Percentiles rank a stretch among this genome's conserved stretches.
Evolutionary conservation across 148 eudicot genomes (phyloP).

Genomic region (Vaccinium darrowii): DNA sequence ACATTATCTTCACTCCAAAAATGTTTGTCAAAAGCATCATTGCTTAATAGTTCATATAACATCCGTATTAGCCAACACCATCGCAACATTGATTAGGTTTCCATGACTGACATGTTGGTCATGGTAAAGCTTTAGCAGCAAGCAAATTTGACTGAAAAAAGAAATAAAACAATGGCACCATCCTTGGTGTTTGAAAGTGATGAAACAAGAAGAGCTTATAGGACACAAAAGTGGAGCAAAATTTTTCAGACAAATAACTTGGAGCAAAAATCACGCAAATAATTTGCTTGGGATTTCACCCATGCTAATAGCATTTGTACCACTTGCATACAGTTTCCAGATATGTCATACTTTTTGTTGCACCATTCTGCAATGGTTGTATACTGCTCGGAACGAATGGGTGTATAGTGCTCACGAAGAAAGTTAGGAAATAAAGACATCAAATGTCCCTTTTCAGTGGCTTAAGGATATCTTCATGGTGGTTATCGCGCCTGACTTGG

Average conservation of each 20-base stretch:
- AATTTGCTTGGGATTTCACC: too few relatives aligned
- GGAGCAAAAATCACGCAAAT: not conserved
- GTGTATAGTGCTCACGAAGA: too few relatives aligned
- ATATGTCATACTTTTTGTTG: not conserved
- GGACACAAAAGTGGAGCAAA: not conserved
- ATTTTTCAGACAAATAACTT: not conserved
- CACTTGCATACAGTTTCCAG: not conserved
- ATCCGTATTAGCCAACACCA: too few relatives aligned
- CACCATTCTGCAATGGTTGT: not conserved
- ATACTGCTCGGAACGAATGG: not conserved
- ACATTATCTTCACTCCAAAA: too few relatives aligned
- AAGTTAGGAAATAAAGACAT: not conserved
- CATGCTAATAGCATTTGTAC: not conserved
- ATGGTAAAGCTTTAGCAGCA: too few relatives aligned
- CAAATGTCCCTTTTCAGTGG: not conserved
- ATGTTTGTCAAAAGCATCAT: too few relatives aligned
- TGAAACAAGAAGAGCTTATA: not conserved
- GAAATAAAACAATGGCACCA: not conserved
- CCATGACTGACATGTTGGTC: too few relatives aligned
- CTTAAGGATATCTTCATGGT: too few relatives aligned
- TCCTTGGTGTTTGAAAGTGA: not conserved
- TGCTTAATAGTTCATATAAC: too few relatives aligned
- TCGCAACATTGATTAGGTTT: too few relatives aligned
- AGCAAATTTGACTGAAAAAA: not conserved
- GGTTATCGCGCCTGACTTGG: too few relatives aligned